phyloP scores from a whole-genome alignment of 78 protist species.

The Anaeramoeba ignava region DNA sequence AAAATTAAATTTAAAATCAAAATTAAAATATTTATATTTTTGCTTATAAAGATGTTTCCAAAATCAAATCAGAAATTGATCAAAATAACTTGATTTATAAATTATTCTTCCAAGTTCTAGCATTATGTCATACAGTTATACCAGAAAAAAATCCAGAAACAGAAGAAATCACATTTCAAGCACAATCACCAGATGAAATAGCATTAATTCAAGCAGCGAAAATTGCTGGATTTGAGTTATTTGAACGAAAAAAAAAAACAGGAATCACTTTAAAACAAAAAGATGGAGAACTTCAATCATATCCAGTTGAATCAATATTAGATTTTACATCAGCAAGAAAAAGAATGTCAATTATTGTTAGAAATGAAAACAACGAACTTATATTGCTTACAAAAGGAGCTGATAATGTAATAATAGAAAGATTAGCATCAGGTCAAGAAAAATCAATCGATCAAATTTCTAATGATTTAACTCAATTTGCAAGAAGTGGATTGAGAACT shows the following conservation, averaged over 20 bases:
- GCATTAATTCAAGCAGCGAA: background rate
- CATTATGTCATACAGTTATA: background rate
- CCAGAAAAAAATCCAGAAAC: background rate
- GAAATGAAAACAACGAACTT: background rate
- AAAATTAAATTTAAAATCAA: no score
- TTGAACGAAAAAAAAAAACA: background rate
- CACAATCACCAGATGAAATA: background rate
- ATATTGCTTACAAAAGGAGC: background rate
- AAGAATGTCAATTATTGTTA: background rate
- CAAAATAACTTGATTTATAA: background rate
- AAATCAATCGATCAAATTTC: background rate
- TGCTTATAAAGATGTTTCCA: no score
- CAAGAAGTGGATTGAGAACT: background rate
- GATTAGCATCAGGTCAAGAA: background rate
- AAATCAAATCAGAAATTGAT: background rate
- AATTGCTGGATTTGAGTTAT: background rate
- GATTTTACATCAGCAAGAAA: background rate
- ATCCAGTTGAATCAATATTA: background rate
- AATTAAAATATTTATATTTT: no score
- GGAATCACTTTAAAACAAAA: background rate
- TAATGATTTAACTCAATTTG: background rate
- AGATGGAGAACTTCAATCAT: background rate
- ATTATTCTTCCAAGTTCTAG: background rate
- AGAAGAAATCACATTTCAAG: background rate
- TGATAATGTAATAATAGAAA: background rate